These are phyloP conservation scores for Eucalyptus cloeziana DNA, from an alignment of 345 rosid genomes.

Conservation along the genomic window DNA sequence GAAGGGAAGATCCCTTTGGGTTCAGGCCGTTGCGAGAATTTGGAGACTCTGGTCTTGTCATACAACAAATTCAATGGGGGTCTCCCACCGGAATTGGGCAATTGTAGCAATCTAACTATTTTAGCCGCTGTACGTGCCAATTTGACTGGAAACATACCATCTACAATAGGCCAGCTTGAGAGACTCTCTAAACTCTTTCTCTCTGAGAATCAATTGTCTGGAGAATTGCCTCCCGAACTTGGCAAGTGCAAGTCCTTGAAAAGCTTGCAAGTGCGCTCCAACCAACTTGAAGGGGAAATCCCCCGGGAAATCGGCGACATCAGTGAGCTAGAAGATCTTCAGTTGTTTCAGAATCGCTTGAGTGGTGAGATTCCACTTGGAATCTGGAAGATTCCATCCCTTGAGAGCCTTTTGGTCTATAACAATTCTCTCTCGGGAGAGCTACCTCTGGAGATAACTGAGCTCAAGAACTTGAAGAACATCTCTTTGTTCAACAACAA, in stretches of 20 bases:
- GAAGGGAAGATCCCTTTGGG: constrained; percentile 40
- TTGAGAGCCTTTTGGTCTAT: constrained; percentile 36
- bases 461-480: constrained; percentile 40
- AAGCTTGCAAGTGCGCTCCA: constrained; percentile 13
- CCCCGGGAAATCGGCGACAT: constrained; percentile 49
- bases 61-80: constrained; percentile 42
- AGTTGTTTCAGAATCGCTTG: constrained; percentile 45
- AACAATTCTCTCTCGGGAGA: constrained; percentile 58
- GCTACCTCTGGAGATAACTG: constrained; percentile 51
- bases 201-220: constrained; percentile 55
- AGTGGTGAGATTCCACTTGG: constrained; percentile 59
- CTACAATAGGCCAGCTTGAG: constrained; percentile 43
- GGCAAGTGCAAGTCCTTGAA: constrained; percentile 59
- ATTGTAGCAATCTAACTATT: constrained; percentile 34
- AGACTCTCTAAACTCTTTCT: constrained; percentile 35
- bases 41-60: constrained; percentile 38
- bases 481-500: constrained; percentile 35
- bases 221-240: constrained; percentile 54
- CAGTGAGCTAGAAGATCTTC: constrained; percentile 31
- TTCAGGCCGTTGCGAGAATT: constrained; percentile 26
- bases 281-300: constrained; percentile 60
- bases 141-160: constrained; percentile 51
- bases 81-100: constrained; percentile 45
- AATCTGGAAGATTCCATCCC: constrained; percentile 55
- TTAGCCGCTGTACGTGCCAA: constrained; percentile 26